Base-by-base conservation (phyloP, 441 rosid species). In the Breynia disticha region DNA sequence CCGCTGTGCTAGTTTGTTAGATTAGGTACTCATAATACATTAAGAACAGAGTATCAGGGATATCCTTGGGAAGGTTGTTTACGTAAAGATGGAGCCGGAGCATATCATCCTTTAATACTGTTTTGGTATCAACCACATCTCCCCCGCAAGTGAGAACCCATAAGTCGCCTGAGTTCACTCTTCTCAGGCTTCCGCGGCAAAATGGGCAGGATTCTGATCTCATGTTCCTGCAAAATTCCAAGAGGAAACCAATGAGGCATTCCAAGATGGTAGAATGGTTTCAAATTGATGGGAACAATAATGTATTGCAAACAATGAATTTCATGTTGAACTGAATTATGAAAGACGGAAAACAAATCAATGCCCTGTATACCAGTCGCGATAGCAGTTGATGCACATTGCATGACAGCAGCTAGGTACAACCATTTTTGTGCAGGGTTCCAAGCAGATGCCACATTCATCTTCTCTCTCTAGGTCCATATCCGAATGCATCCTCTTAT, bases 391-490 rank as follows among this genome's bases (percentile, higher is more conserved):
- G 69, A 91, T 84, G 82, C 98, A 88, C 94, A 91, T 88, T 22
- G 89, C 84, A 66, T 91, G 98, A 45, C 91, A 91, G 48, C 98
- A 91, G 69, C 78, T 82, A 15, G 98, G 98, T 48, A 88, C 48
- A 50, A 88, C 98, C 86, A 91, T 80, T 65, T 86, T 88, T 52
- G 95, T 78, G 72, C 97, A 91, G 21, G 95, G 91, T 78, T 83
- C 97, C 63, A 91, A 79, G 79, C 98, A 91, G 60, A 91, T 91
- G 59, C 94, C 98, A 22, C 98, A 91, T 70, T 91, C 98, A 24
- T 86, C 87, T 72, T 93, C 98, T 78, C 96, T 80, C 47, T 83
- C 85, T 48, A 72, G 56, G 59, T 85, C 85, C 17, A 70, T 19
- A 56, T 65, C 67, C 15, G 58, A 50, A 60, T 60, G 21, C 59